phyloP scores from a whole-genome alignment of 1,139 yeast species.

The Sugiyamaella castrensis region DNA sequence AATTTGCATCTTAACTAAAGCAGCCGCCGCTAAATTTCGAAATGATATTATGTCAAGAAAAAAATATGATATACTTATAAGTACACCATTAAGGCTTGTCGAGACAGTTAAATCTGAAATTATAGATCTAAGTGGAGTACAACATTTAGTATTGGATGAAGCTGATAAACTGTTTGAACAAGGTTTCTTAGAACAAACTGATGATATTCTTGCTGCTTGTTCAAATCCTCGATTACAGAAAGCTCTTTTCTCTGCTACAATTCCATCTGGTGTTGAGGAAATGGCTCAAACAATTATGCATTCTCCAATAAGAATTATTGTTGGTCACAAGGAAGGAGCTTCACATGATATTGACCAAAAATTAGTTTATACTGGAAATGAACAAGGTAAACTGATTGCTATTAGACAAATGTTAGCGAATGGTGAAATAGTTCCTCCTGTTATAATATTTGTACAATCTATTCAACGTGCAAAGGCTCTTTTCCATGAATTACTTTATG shows the following conservation, averaged over 20 bases:
- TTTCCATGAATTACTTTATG: constrained; percentile 87
- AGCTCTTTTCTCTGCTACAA: constrained; percentile 91
- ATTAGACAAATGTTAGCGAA: constrained; percentile 77
- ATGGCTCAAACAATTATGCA: constrained; percentile 82
- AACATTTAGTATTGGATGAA: constrained; percentile 83
- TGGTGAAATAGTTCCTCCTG: constrained; percentile 87
- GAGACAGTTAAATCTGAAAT: constrained; percentile 66
- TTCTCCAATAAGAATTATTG: constrained; percentile 78
- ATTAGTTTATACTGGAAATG: constrained; percentile 84
- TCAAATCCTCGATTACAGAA: constrained; percentile 49
- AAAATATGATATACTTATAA: constrained; percentile 75
- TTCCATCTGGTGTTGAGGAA: constrained; percentile 91
- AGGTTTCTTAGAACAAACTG: constrained; percentile 90
- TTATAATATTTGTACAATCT: constrained; percentile 86
- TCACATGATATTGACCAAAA: constrained; percentile 78
- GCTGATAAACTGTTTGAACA: constrained; percentile 92
- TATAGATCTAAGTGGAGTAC: constrained; percentile 60
- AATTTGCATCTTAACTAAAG: constrained; percentile 69
- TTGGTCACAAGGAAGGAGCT: constrained; percentile 95
- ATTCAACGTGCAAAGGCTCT: constrained; percentile 93
- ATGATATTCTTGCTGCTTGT: constrained; percentile 71
- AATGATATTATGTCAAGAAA: constrained; percentile 48
- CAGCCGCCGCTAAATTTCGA: constrained; percentile 66
- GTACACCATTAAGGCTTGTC: constrained; percentile 86
- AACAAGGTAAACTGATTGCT: constrained; percentile 90